Base-by-base conservation (phyloP, 2,329 filamentous ascomycete species). In the Calonectria honghensis region DNA sequence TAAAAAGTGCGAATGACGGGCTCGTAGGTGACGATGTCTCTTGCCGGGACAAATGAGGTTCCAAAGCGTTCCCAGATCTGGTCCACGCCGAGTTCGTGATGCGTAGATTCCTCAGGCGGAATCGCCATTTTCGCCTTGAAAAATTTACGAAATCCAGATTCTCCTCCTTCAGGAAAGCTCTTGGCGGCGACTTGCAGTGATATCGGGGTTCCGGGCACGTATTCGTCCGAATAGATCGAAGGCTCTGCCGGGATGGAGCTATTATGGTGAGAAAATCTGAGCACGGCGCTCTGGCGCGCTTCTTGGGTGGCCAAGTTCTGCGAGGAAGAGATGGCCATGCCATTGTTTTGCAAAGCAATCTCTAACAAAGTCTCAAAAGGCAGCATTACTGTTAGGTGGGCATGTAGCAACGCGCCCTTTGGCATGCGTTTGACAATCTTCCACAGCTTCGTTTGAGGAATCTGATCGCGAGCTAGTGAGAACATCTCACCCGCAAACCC, bases 391-490 rank as follows among this genome's bases (percentile, higher is more conserved):
- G 52, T 50, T 2, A 70, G 67, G 35, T 70, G 67, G 20, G 52
- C 52, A 50, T 70, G 67, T 11, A 70, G n/a, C 18, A 70, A 54
- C 14, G 67, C 67, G 3, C 67, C 67, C 29, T 70, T 70, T 39
- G 67, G 67, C 41, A 63, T 48, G 11, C 41, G 39, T 20, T 70
- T 50, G 11, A 70, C 52, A 39, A 70, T 70, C n/a, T 70, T 70
- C 67, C 67, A 70, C 7, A 70, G 39, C 37, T 61, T 63, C 6
- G 67, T 70, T 48, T 70, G 20, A 11, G 67, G 10, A 24, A 70
- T 70, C 6, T 61, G 48, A 14, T 61, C 29, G n/a, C 52, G 52
- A 35, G 52, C 67, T 10, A 63, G 52, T 3, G 54, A 54, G 39
- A 70, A 70, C 39, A 63, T 63, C 29, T 70, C 52, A 16, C 67